These are phyloP conservation scores for Teunomyces aglyptinius DNA, from an alignment of 805 yeast species.

Conservation along the genomic window DNA sequence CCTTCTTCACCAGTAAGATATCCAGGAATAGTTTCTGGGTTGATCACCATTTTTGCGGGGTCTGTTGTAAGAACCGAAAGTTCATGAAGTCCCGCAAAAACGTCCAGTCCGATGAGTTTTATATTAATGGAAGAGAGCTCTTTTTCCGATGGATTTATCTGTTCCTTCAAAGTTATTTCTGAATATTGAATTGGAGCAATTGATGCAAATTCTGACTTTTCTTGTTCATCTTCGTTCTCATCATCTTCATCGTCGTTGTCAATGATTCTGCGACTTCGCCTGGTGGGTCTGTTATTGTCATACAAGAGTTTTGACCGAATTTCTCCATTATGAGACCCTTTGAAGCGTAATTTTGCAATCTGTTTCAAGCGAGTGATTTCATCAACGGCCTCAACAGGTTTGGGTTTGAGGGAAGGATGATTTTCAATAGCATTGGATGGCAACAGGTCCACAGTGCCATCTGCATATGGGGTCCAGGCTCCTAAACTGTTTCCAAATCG, in stretches of 20 bases:
- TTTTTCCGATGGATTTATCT: conserved; percentile 12
- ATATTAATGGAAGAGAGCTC: conserved; percentile 24
- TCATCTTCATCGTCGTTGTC: conserved; percentile 18
- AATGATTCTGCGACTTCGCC: conserved; percentile 18
- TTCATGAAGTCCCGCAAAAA: conserved; percentile 77
- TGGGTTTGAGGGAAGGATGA: conserved; percentile 37
- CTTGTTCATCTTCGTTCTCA: conserved; percentile 14
- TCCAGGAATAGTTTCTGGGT: conserved; percentile 60
- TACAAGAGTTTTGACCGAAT: conserved; percentile 35
- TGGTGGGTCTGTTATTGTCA: conserved; percentile 30
- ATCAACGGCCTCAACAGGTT: conserved; percentile 7
- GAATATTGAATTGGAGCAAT: conserved; percentile 58
- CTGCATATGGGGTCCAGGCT: conserved; percentile 72
- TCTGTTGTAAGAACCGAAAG: conserved; percentile 40
- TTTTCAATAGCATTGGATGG: conserved; percentile 50
- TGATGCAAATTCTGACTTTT: conserved; percentile 45
- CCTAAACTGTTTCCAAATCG: conserved; percentile 64
- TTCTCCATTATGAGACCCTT: conserved; percentile 47
- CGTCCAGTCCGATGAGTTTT: conserved; percentile 62
- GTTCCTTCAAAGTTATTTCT: conserved; percentile 42
- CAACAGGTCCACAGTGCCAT: conserved; percentile 59
- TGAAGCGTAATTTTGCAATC: conserved; percentile 58
- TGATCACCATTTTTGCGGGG: conserved; percentile 37
- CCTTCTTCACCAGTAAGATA: conserved; percentile 83
- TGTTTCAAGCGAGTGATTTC: conserved; percentile 25